Evolutionary conservation across 2,329 filamentous ascomycete genomes (phyloP).

Genomic region (Xylariaceae sp.): DNA sequence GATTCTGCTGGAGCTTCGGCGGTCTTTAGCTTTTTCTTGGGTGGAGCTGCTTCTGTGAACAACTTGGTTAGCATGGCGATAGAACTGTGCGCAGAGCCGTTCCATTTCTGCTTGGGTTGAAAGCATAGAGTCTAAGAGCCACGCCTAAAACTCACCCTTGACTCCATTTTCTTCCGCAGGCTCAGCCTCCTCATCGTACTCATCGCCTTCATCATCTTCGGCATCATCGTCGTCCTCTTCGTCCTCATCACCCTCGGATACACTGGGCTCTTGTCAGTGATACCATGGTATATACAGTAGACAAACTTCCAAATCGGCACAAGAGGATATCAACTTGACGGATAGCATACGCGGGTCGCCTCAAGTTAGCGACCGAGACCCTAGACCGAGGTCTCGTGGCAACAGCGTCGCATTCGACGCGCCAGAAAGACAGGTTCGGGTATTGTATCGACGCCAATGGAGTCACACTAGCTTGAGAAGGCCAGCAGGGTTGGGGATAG

Average conservation of each 20-base stretch:
- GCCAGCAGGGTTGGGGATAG: background rate
- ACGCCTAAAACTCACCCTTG: constrained; percentile 20
- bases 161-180: constrained; percentile 27
- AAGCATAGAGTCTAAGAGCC: too few relatives aligned
- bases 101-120: too few relatives aligned
- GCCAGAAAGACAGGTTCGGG: constrained; percentile 2
- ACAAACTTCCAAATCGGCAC: too few relatives aligned
- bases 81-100: too few relatives aligned
- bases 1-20: constrained; percentile 15
- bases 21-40: constrained; percentile 30
- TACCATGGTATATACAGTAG: too few relatives aligned
- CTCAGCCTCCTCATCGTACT: constrained; percentile 25
- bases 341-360: constrained; percentile 1
- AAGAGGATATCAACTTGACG: background rate
- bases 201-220: constrained; percentile 27
- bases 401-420: constrained; percentile 17
- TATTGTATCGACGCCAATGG: too few relatives aligned
- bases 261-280: constrained; percentile 17
- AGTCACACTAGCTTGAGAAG: too few relatives aligned
- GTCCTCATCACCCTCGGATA: constrained; percentile 28
- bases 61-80: too few relatives aligned
- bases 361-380: constrained; percentile 6
- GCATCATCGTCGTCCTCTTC: constrained; percentile 28
- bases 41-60: constrained; percentile 9
- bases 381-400: constrained; percentile 3